Evolutionary conservation across 2,329 filamentous ascomycete genomes (phyloP).

Genomic region (Xylariaceae sp.): DNA sequence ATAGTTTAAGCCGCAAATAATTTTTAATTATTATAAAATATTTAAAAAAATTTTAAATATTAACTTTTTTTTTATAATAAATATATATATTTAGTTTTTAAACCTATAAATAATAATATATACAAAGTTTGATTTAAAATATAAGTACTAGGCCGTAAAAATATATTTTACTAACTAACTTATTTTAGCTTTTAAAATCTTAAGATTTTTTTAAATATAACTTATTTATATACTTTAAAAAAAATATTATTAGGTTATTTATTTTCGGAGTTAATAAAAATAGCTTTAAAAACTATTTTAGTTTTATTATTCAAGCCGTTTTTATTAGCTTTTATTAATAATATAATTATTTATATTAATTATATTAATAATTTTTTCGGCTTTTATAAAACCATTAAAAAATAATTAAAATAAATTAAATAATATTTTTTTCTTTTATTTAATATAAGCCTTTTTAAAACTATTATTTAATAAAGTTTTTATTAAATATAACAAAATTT

Average conservation of each 20-base stretch:
- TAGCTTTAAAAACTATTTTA: background rate
- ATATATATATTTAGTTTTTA: background rate
- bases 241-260: background rate
- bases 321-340: background rate
- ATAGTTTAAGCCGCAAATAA: background rate
- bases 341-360: background rate
- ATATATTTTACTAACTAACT: background rate
- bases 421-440: background rate
- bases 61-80: background rate
- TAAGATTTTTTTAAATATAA: background rate
- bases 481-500: background rate
- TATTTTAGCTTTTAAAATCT: background rate
- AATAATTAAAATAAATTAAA: background rate
- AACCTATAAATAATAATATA: background rate
- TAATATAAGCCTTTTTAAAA: background rate
- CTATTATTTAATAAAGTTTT: background rate
- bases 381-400: background rate
- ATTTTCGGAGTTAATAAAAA: background rate
- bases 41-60: background rate
- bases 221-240: background rate
- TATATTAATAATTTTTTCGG: background rate
- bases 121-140: background rate
- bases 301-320: background rate
- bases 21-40: background rate
- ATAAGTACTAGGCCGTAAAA: background rate